A percentile compares a stretch with the other conserved stretches of the same genome.
phyloP scores from a whole-genome alignment of 2,329 filamentous ascomycete genomes.

The Colletotrichum kahawae region DNA sequence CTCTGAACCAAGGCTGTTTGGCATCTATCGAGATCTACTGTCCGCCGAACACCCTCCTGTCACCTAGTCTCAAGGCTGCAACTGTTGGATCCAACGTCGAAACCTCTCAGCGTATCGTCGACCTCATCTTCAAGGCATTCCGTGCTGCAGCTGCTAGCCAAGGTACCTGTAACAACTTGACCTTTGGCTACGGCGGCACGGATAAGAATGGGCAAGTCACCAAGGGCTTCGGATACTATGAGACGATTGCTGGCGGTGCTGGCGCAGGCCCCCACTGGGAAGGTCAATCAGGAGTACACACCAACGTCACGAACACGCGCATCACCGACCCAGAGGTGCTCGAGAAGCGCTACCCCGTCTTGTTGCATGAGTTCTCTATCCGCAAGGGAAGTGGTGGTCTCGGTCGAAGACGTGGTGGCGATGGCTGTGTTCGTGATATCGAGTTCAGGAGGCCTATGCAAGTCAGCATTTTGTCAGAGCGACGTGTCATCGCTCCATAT shows the following conservation, averaged over 20 bases:
- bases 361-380: conserved; percentile 36
- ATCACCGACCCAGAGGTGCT: conserved; percentile 41
- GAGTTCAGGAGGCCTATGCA: neutral
- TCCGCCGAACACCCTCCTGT: conserved; percentile 52
- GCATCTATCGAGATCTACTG: conserved; percentile 77
- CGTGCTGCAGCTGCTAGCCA: conserved; percentile 70
- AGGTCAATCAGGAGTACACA: conserved; percentile 34
- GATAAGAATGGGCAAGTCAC: conserved; percentile 41
- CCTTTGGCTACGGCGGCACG: conserved; percentile 51
- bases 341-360: conserved; percentile 37
- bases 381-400: conserved; percentile 22
- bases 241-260: conserved; percentile 38
- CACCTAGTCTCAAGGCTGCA: conserved; percentile 66
- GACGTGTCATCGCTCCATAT: neutral
- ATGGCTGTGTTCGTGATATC: neutral
- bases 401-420: neutral
- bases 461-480: neutral
- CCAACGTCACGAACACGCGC: conserved; percentile 43
- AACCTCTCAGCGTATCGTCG: conserved; percentile 81
- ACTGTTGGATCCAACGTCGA: conserved; percentile 85
- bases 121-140: conserved; percentile 83
- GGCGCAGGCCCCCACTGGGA: conserved; percentile 34
- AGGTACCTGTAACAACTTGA: conserved; percentile 60
- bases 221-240: conserved; percentile 42
- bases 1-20: conserved; percentile 84